Evolutionary conservation across 208 protist species (phyloP).

Genomic region (Crithidia expoeki): DNA sequence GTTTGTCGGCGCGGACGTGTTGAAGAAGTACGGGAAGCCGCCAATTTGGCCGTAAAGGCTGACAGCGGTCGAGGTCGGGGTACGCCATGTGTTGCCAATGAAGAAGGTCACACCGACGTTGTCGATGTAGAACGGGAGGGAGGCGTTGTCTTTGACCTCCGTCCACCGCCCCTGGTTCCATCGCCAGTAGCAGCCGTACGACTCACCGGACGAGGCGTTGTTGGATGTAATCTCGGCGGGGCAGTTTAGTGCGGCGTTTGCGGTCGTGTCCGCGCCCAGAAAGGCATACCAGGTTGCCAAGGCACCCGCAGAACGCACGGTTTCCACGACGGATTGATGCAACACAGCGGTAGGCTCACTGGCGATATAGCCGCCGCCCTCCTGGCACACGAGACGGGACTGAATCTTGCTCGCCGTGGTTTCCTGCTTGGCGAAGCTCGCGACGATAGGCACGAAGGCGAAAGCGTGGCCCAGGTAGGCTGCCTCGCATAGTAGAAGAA

Average conservation of each 20-base stretch:
- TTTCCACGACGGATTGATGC: slow-evolving; percentile 26
- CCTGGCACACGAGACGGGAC: slow-evolving; percentile 24
- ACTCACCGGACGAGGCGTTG: background rate
- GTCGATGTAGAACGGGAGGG: slow-evolving; percentile 8
- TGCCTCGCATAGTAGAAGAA: slow-evolving; percentile 16
- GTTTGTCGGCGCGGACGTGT: background rate
- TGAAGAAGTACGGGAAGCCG: slow-evolving; percentile 22
- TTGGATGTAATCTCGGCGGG: background rate
- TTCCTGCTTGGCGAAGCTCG: slow-evolving; percentile 25
- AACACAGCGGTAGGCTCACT: slow-evolving; percentile 27
- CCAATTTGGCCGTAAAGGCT: background rate
- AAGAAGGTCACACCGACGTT: slow-evolving; percentile 38
- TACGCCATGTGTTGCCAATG: slow-evolving; percentile 28
- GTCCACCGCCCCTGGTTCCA: slow-evolving; percentile 51
- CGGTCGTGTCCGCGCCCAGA: slow-evolving; percentile 32
- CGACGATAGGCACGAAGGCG: slow-evolving; percentile 33
- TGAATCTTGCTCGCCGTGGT: slow-evolving; percentile 13
- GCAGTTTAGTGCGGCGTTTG: slow-evolving; percentile 5
- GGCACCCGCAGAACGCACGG: slow-evolving; percentile 13
- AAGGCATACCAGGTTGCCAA: slow-evolving; percentile 37
- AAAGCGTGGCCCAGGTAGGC: slow-evolving; percentile 17
- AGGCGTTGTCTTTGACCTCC: slow-evolving; percentile 26
- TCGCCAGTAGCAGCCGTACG: slow-evolving; percentile 45
- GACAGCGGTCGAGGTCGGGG: background rate
- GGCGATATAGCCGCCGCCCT: slow-evolving; percentile 36